Base-by-base conservation (phyloP, 1,284 basidiomycete genomes). In the Sanghuangporus baumii region DNA sequence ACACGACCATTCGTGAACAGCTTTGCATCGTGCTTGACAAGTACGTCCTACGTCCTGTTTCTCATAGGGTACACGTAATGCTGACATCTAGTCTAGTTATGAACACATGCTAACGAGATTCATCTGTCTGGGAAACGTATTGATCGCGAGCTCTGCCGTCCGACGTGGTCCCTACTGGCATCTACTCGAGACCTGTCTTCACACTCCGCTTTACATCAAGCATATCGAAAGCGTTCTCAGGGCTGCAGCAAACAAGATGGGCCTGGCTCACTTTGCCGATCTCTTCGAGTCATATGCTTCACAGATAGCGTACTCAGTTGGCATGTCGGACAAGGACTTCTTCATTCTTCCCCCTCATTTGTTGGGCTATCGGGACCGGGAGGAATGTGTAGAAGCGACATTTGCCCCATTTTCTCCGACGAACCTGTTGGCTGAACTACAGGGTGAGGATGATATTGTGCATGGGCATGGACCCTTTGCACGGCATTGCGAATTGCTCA, bases 121-220 rank as follows among this genome's bases (percentile, higher is more conserved):
- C 20, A 74, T 98, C 14, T 87, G 84, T 65, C 78, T 95, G 34
- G 87, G 88, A 26, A 98, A 98, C 72, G 83, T 92, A 65, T 89
- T 96, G 77, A 81, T 98, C 37, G 82, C 87, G 18, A 91, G 87
- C 70, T 89, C 93, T 1, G 81, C 84, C 1, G 83, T 91, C 11
- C 84, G 96, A n/a, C 83, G 91, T n/a, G 88, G 87, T 0, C 84
- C 94, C 1, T 93, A 96, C 69, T 95, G 90, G 83, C 88, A 96
- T 73, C 73, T 98, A 41, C 78, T 98, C 62, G 93, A 95, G 71
- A 82, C 85, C 55, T 85, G 77, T 66, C 78, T 81, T 47, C 74
- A 76, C 67, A 75, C 74, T 11, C 69, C 76, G 12, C 68, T 69
- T 18, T 91, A 87, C 70, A 76, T 81, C 7, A 70, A 69, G 6